These are phyloP conservation scores for Zostera marina DNA, from an alignment of 116 monocot species.

Conservation along the genomic window DNA sequence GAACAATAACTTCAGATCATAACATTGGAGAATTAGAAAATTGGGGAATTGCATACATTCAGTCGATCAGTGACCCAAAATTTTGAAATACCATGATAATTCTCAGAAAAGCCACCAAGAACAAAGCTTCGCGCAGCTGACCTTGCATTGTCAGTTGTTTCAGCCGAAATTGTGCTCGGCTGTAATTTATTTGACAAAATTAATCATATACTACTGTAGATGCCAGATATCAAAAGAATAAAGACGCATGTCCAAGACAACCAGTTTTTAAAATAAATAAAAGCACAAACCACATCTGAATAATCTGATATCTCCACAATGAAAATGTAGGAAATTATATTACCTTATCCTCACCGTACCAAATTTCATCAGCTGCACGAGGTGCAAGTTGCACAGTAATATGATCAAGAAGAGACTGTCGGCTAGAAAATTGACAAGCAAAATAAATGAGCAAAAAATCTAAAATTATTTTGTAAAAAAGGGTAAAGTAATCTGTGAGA, in stretches of 20 bases:
- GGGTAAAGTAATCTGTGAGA: too few species aligned
- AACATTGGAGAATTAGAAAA: neutral
- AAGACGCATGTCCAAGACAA: neutral
- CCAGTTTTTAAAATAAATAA: neutral
- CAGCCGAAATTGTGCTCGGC: slow-evolving; percentile 89
- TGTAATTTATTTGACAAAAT: slow-evolving; percentile 17
- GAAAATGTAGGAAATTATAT: neutral
- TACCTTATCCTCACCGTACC: slow-evolving; percentile 74
- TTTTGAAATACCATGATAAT: slow-evolving; percentile 49
- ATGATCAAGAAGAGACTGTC: slow-evolving; percentile 68
- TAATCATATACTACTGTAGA: neutral
- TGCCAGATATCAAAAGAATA: neutral
- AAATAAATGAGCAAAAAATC: neutral
- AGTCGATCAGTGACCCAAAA: slow-evolving; percentile 67
- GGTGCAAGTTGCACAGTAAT: slow-evolving; percentile 85
- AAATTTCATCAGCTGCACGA: slow-evolving; percentile 83
- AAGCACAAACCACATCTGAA: too few species aligned
- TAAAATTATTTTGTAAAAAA: neutral
- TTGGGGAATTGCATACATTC: slow-evolving; percentile 25
- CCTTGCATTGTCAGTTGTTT: slow-evolving; percentile 78
- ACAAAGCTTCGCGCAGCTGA: slow-evolving; percentile 70
- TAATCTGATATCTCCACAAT: neutral
- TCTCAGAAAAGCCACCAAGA: slow-evolving; percentile 77
- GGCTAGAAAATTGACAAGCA: slow-evolving; percentile 21
- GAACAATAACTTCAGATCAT: neutral